phyloP scores from a whole-genome alignment of 2,329 filamentous ascomycete species.

The Verruconis gallopava region DNA sequence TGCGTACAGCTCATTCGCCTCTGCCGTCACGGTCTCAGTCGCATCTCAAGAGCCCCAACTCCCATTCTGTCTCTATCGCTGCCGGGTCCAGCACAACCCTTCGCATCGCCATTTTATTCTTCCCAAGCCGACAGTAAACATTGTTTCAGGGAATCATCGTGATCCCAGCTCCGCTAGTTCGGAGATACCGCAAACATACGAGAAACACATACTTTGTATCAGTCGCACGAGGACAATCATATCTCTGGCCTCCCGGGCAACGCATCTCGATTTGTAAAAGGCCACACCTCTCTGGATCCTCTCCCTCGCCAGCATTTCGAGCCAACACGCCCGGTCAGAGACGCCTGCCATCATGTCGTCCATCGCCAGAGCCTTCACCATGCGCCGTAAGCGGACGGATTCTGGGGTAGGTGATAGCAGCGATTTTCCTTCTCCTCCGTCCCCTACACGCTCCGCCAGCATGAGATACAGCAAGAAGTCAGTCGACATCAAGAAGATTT shows the following conservation, averaged over 20 bases:
- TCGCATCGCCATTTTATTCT: background rate
- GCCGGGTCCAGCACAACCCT: background rate
- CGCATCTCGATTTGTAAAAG: background rate
- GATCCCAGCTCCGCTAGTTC: background rate
- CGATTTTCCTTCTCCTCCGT: constrained; percentile 18
- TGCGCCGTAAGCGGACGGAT: constrained; percentile 47
- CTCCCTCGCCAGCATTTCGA: background rate
- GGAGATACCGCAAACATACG: background rate
- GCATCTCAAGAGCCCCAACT: background rate
- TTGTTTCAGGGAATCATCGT: background rate
- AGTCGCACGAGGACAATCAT: constrained; percentile 22
- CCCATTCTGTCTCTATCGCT: background rate
- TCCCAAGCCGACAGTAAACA: background rate
- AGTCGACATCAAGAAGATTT: constrained; percentile 62
- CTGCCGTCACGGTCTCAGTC: background rate
- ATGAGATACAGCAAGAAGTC: constrained; percentile 31
- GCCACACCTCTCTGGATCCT: background rate
- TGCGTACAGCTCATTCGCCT: background rate
- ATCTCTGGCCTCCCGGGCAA: background rate
- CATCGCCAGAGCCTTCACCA: constrained; percentile 59
- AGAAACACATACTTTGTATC: background rate
- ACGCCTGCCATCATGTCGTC: constrained; percentile 32
- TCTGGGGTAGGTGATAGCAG: background rate
- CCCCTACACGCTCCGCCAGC: constrained; percentile 28
- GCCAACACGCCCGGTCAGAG: constrained; percentile 1